Conservation (phyloP, 108 stramenopile species). For the Cyclotella cryptica region DNA sequence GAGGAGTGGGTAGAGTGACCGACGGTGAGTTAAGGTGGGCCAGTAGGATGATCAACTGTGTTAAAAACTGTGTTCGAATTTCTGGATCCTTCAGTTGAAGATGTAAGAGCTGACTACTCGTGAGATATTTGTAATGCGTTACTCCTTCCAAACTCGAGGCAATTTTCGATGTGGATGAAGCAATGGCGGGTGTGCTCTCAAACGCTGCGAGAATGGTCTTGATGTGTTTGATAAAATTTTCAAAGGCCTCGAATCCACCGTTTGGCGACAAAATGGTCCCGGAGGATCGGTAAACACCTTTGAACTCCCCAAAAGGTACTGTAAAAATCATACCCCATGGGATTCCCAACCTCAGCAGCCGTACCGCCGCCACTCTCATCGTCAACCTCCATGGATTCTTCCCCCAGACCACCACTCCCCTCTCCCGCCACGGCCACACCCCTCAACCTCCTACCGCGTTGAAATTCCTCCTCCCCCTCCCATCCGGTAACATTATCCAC, state of each 20-base stretch:
- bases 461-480: conserved; percentile 41
- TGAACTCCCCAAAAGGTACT: conserved; percentile 83
- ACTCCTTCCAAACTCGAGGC: background rate
- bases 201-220: conserved; percentile 60
- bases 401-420: background rate
- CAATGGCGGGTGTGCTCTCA: conserved; percentile 54
- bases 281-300: conserved; percentile 78
- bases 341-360: background rate
- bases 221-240: conserved; percentile 60
- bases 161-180: background rate
- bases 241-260: conserved; percentile 28
- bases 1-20: conserved; percentile 36
- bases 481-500: conserved; percentile 30
- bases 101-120: conserved; percentile 61
- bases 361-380: conserved; percentile 2
- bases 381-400: background rate
- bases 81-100: conserved; percentile 69
- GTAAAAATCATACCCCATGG: conserved; percentile 69
- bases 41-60: conserved; percentile 75
- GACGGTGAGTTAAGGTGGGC: conserved; percentile 62
- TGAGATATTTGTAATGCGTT: conserved; percentile 67
- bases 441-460: background rate
- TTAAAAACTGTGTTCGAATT: conserved; percentile 64
- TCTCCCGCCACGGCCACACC: background rate
- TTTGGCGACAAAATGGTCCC: conserved; percentile 35